Percentiles rank a stretch among this genome's conserved stretches.
These are phyloP conservation scores for Chrysochromulina tobinii DNA, from an alignment of 78 protist genomes.

Conservation along the genomic window DNA sequence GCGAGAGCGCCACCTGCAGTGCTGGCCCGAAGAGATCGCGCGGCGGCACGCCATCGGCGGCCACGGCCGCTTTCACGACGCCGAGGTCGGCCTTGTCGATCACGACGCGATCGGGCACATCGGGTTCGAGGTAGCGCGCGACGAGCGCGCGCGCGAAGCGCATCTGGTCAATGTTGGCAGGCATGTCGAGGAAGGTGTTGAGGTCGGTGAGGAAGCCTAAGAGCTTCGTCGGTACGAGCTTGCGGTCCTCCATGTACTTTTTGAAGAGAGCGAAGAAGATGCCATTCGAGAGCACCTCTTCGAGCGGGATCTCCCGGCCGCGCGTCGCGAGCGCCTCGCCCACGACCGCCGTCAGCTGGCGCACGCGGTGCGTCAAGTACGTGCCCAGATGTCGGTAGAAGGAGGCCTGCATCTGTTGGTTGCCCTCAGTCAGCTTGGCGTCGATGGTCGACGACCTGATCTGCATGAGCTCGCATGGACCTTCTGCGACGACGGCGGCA, in stretches of 20 bases:
- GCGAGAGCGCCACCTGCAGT: not conserved
- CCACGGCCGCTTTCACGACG: not conserved
- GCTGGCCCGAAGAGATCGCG: not conserved
- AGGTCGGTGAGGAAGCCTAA: not conserved
- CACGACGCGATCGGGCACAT: not conserved
- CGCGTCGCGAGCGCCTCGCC: not conserved
- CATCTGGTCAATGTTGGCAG: no score
- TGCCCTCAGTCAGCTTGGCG: not conserved
- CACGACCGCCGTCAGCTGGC: not conserved
- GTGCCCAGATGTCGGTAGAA: not conserved
- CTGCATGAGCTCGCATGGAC: not conserved
- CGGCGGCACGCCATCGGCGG: not conserved
- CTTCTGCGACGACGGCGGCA: not conserved
- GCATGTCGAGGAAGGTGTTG: not conserved
- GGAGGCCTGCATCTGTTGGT: not conserved
- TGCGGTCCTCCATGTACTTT: not conserved
- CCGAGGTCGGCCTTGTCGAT: not conserved
- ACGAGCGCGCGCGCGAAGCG: no score
- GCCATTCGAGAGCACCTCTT: not conserved
- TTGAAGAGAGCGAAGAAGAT: not conserved
- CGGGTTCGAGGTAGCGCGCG: not conserved
- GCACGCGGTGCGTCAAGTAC: not conserved
- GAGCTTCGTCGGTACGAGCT: not conserved
- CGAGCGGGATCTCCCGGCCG: not conserved
- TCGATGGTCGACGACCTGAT: not conserved